These are phyloP conservation scores for Ganoderma boninense DNA, from an alignment of 1,284 basidiomycete genomes.

Conservation along the genomic window DNA sequence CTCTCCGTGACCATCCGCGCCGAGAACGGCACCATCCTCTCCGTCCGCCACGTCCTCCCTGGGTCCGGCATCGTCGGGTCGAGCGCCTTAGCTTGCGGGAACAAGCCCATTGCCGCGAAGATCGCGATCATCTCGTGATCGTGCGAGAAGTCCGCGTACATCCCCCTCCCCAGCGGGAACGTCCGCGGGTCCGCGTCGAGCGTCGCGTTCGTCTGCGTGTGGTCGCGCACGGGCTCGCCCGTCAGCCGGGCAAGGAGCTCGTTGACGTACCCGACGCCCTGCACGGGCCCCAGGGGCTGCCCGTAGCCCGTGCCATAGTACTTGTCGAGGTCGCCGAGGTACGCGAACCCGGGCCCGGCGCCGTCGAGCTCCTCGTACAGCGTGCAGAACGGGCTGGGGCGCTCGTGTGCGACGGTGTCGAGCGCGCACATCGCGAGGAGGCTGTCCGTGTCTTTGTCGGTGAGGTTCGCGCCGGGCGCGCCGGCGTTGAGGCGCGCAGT, in stretches of 20 bases:
- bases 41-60: conserved; percentile 62
- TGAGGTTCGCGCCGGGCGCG: conserved; percentile 70
- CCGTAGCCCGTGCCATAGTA: conserved; percentile 84
- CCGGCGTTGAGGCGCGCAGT: conserved; percentile 67
- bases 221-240: conserved; percentile 63
- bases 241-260: conserved; percentile 86
- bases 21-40: conserved; percentile 72
- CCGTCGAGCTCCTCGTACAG: conserved; percentile 64
- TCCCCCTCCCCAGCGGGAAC: conserved; percentile 74
- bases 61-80: conserved; percentile 52
- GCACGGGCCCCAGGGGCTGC: conserved; percentile 70
- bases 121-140: conserved; percentile 86
- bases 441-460: conserved; percentile 61
- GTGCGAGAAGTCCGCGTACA: conserved; percentile 85
- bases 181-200: conserved; percentile 70
- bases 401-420: conserved; percentile 65
- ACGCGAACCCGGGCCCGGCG: conserved; percentile 72
- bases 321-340: conserved; percentile 78
- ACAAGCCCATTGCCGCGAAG: conserved; percentile 77
- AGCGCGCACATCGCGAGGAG: conserved; percentile 83
- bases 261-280: conserved; percentile 86
- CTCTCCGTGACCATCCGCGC: conserved; percentile 71
- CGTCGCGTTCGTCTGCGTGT: conserved; percentile 84
- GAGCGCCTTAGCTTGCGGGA: conserved; percentile 59
- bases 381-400: conserved; percentile 73